Evolutionary conservation across 345 rosid species (phyloP).

Genomic region (Syzygium aromaticum): DNA sequence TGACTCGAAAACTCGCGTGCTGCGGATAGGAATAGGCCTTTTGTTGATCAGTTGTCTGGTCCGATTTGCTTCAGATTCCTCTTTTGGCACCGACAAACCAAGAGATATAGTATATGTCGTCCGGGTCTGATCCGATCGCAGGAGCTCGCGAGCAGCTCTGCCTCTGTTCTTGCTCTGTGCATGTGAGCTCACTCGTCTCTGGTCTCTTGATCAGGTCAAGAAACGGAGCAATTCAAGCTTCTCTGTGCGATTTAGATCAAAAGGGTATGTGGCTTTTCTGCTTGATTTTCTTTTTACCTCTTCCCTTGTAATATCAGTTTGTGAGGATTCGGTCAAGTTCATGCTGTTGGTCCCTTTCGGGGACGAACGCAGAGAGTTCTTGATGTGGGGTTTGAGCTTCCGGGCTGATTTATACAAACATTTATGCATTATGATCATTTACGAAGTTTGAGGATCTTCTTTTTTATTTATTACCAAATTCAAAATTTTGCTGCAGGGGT

Average conservation of each 20-base stretch:
- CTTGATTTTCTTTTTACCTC: neutral
- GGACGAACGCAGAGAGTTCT: neutral
- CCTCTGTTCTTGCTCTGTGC: neutral
- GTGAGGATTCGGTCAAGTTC: neutral
- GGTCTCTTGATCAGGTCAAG: slow-evolving; percentile 4
- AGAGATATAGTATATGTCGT: slow-evolving; percentile 1
- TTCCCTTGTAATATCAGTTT: neutral
- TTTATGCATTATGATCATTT: neutral
- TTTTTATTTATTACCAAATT: neutral
- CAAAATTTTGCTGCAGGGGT: neutral
- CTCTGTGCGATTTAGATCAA: slow-evolving; percentile 13
- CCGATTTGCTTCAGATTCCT: neutral
- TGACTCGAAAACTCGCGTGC: neutral
- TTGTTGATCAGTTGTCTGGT: neutral
- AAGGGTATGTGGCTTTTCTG: slow-evolving; percentile 9
- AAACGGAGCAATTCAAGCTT: neutral
- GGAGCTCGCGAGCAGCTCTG: slow-evolving; percentile 10
- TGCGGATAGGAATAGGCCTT: neutral
- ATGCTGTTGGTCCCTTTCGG: neutral
- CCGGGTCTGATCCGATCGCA: neutral
- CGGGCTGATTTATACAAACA: neutral
- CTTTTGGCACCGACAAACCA: neutral
- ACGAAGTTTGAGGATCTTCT: neutral
- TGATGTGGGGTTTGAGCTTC: neutral
- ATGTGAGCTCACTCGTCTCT: neutral